Evolutionary conservation across 441 rosid genomes (phyloP), one percentile per base, ranked within the genome.

Genomic region (Adansonia madagascariensis): DNA sequence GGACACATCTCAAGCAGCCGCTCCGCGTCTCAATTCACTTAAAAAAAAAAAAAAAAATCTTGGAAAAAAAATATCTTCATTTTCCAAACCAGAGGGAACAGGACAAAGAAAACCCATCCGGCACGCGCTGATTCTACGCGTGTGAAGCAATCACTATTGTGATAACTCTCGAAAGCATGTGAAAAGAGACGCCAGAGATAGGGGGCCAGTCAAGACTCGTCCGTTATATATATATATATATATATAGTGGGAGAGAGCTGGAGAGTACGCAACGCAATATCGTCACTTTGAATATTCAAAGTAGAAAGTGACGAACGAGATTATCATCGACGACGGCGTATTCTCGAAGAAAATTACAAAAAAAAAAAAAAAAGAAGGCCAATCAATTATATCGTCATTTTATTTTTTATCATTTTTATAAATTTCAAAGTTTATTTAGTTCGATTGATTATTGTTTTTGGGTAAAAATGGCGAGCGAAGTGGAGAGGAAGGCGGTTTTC

Each of bases 401-500:
- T 20, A 8, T 1, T 27, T 62, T n/a, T 9, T 27, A 27, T 62
- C 44, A 15, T 5, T 47, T 50, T 12, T 49, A 20, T 41, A 17
- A 20, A 27, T 62, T 35, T 74, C 35, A 12, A 59, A 53, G 35
- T 7, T 20, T 43, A 41, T 65, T 50, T 3, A 8, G 4, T 39
- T 56, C 52, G 10, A 6, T 20, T 73, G 53, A 12, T 68, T 44
- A 9, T 46, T 20, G 1, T 11, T n/a, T 22, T 70, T 44, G 72
- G 49, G 0, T 56, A 6, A 10, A 6, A 55, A 82, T 82, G 81
- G 75, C 49, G 60, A 65, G 47, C 27, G 67, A 43, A n/a, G 56
- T 31, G 71, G 35, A 39, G 68, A 60, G 39, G 75, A 65, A 55
- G 73, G 20, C 8, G 75, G 77, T 75, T 70, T 85, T 89, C 68